These are phyloP conservation scores for Starmerella stellata DNA, from an alignment of 805 yeast genomes.

Conservation along the genomic window DNA sequence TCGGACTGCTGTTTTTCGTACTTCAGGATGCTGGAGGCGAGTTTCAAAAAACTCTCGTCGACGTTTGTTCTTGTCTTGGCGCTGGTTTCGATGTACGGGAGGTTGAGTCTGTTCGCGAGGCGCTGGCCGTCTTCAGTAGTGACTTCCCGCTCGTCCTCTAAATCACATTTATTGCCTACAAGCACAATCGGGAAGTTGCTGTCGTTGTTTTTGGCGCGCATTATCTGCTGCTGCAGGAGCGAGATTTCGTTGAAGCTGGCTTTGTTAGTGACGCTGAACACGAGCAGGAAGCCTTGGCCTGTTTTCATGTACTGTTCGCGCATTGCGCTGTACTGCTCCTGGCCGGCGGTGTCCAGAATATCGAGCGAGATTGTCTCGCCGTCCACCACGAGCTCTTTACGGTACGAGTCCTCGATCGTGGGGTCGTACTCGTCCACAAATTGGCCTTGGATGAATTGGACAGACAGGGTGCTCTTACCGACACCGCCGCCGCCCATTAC, in stretches of 20 bases:
- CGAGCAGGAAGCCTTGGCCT: slow-evolving; percentile 83
- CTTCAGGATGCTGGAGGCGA: slow-evolving; percentile 20
- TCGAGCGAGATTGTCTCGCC: slow-evolving; percentile 61
- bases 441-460: slow-evolving; percentile 83
- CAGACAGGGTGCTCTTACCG: slow-evolving; percentile 91
- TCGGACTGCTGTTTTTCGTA: slow-evolving; percentile 13
- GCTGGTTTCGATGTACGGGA: slow-evolving; percentile 65
- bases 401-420: slow-evolving; percentile 59
- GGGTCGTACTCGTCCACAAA: slow-evolving; percentile 97
- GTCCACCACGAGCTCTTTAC: slow-evolving; percentile 76
- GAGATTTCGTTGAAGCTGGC: slow-evolving; percentile 71
- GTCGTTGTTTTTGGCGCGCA: slow-evolving; percentile 38
- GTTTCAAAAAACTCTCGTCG: slow-evolving; percentile 58
- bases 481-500: slow-evolving; percentile 99
- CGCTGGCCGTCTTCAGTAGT: slow-evolving; percentile 69
- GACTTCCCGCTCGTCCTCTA: slow-evolving; percentile 60
- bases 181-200: slow-evolving; percentile 55
- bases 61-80: slow-evolving; percentile 86
- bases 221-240: slow-evolving; percentile 60
- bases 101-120: slow-evolving; percentile 46
- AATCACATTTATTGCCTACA: slow-evolving; percentile 79
- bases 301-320: slow-evolving; percentile 90
- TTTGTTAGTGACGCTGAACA: slow-evolving; percentile 66
- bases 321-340: slow-evolving; percentile 89
- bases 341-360: slow-evolving; percentile 95